Evolutionary conservation across 176 grass and related monocot species (phyloP).

Genomic region (Phyllostachys edulis): DNA sequence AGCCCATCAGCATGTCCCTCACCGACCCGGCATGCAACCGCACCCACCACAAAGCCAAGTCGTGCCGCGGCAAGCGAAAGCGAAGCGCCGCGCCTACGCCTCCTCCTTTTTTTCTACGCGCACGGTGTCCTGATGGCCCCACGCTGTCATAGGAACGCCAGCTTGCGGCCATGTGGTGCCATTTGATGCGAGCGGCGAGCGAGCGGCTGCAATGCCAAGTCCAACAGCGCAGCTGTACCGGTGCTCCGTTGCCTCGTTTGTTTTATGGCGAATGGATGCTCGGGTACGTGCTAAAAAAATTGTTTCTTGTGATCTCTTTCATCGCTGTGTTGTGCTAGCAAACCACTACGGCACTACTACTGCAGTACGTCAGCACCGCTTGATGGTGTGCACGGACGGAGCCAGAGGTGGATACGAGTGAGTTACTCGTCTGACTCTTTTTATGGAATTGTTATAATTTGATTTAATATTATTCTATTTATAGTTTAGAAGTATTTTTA

Average conservation of each 20-base stretch:
- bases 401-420: too few species aligned
- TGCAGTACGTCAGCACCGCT: not conserved
- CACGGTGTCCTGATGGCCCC: not conserved
- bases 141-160: not conserved
- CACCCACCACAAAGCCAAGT: constrained; percentile 13
- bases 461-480: too few species aligned
- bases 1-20: constrained; percentile 37
- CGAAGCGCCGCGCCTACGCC: not conserved
- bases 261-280: not conserved
- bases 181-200: not conserved
- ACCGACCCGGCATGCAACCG: constrained; percentile 38
- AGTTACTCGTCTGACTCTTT: too few species aligned
- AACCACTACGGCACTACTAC: not conserved
- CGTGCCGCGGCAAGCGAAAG: constrained; percentile 15
- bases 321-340: not conserved
- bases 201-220: not conserved
- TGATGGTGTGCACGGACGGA: not conserved
- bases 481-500: too few species aligned
- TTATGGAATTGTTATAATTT: too few species aligned
- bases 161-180: not conserved
- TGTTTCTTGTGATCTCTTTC: not conserved
- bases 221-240: not conserved
- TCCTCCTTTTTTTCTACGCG: not conserved
- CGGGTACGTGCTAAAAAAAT: not conserved
- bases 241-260: not conserved